These are phyloP conservation scores for Podaxis sp. DNA, from an alignment of 768 basidiomycete species.

Conservation along the genomic window DNA sequence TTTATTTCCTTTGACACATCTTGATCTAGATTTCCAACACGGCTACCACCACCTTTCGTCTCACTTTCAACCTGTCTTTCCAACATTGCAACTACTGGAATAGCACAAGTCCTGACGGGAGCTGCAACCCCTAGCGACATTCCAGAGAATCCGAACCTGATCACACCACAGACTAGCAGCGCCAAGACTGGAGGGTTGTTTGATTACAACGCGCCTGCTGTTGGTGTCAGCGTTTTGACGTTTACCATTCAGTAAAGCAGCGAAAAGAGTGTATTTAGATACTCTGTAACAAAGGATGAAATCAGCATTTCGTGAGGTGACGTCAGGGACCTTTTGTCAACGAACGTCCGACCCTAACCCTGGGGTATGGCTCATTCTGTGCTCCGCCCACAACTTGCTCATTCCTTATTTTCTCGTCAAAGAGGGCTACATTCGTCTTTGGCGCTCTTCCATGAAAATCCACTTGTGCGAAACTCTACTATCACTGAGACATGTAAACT, in stretches of 20 bases:
- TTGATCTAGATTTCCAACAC: constrained; percentile 53
- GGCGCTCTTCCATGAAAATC: constrained; percentile 47
- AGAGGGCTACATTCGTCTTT: constrained; percentile 4
- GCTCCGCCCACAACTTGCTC: neutral
- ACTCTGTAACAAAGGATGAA: too few relatives aligned
- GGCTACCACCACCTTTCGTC: constrained; percentile 32
- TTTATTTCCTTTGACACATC: neutral
- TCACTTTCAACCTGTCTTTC: constrained; percentile 60
- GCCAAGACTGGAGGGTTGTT: constrained; percentile 52
- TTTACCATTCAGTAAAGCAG: constrained; percentile 25
- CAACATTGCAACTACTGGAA: constrained; percentile 43
- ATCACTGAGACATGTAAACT: neutral
- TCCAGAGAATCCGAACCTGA: constrained; percentile 44
- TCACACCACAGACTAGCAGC: constrained; percentile 45
- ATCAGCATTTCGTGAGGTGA: too few relatives aligned
- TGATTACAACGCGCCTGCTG: constrained; percentile 52
- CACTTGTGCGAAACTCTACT: constrained; percentile 41
- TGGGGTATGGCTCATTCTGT: neutral
- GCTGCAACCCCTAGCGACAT: constrained; percentile 53
- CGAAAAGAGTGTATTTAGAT: neutral
- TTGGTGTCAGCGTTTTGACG: constrained; percentile 41
- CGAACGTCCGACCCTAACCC: neutral
- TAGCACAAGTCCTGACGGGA: constrained; percentile 51
- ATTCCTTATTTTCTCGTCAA: neutral
- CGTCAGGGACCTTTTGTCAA: too few relatives aligned